phyloP scores from a whole-genome alignment of 345 rosid species.

The Ceriops decandra region DNA sequence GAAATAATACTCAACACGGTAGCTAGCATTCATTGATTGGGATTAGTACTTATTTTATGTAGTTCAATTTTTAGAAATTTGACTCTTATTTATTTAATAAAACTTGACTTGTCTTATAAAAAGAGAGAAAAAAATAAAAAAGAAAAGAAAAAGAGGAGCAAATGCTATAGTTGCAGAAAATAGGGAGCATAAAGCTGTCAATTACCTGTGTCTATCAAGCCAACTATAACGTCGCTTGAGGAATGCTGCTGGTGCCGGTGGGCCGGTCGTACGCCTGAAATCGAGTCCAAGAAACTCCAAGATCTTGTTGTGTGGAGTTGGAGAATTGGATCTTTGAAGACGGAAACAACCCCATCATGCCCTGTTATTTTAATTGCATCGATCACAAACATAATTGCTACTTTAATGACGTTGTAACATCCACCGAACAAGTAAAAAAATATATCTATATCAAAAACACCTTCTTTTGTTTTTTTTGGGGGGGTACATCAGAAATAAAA shows the following conservation, averaged over 20 bases:
- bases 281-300: slow-evolving; percentile 65
- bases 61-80: no score
- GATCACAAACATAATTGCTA: not conserved
- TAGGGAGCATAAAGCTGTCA: not conserved
- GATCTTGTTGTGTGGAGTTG: slow-evolving; percentile 80
- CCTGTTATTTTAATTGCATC: slow-evolving; percentile 25
- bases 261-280: slow-evolving; percentile 17
- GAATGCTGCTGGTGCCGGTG: slow-evolving; percentile 12
- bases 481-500: no score
- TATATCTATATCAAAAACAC: no score
- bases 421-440: no score
- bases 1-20: no score
- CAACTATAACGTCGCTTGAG: slow-evolving; percentile 53
- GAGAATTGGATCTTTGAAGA: slow-evolving; percentile 55
- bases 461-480: no score
- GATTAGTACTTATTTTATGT: no score
- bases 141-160: not conserved
- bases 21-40: no score
- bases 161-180: not conserved
- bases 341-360: slow-evolving; percentile 53
- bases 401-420: not conserved
- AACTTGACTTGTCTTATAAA: no score
- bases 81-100: no score
- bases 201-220: slow-evolving; percentile 55
- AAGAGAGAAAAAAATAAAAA: no score